Evolutionary conservation across 805 yeast species (phyloP), one percentile per base, ranked within the genome.

Genomic region (Kuraishia capsulata): DNA sequence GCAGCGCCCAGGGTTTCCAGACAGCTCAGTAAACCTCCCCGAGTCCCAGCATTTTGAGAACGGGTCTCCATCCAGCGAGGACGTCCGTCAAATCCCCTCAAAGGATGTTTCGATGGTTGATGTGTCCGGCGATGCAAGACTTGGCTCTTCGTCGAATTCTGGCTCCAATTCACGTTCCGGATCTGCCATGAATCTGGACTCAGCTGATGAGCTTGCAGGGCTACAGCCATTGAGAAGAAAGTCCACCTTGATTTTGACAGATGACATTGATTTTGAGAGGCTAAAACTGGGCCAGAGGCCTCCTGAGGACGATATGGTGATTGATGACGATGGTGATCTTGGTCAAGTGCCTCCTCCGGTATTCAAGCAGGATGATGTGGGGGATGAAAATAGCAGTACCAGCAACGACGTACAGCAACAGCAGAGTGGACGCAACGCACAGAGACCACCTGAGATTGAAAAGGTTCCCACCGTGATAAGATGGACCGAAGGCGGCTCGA

Each of bases 401-500:
- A 9, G 36, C 33, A 13, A n/a, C n/a, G n/a, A n/a, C n/a, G n/a
- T n/a, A n/a, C 25, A 39, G n/a, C 45, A 33, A 21, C 42, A 30
- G 16, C 33, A 36, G 16, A 5, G 23, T 8, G 16, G 28, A 14
- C 33, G 17, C 14, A 43, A 49, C 5, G 47, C 48, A 4, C 8
- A 8, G 31, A 28, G 31, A 28, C 31, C 31, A 5, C 57, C 51
- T 20, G 54, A 56, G 9, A 43, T 44, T 2, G 44, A 45, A 3
- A 40, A 59, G 26, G 55, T 58, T 30, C 78, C 78, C 1, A 68
- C 87, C 1, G 88, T 81, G 40, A 81, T 88, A 41, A 77, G 76
- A 46, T 90, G 98, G 98, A 79, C 78, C 14, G 96, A 90, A 59
- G 97, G 97, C n/a, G 98, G 98, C 43, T 75, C 75, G 36, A 84